Conservation (phyloP, 352 stramenopile species). For the Plasmopara halstedii region DNA sequence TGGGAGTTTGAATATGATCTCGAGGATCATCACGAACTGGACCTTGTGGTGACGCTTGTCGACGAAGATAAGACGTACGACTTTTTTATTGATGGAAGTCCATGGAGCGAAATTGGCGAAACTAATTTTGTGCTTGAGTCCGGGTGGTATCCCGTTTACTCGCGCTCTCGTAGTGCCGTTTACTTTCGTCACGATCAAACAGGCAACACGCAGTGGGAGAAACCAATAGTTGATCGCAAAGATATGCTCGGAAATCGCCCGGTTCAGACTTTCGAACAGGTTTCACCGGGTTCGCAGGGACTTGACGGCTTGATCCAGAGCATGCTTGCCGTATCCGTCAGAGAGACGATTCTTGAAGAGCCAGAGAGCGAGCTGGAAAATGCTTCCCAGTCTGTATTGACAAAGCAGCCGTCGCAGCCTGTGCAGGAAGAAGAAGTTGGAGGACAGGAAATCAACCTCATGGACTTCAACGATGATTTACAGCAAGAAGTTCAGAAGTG, state of each 20-base stretch:
- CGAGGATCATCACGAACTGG: conserved; percentile 60
- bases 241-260: conserved; percentile 27
- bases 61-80: conserved; percentile 62
- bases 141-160: conserved; percentile 73
- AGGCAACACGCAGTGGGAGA: conserved; percentile 69
- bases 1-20: conserved; percentile 74
- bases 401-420: conserved; percentile 23
- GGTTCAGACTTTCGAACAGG: conserved; percentile 23
- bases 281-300: conserved; percentile 25
- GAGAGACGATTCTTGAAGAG: conserved; percentile 17
- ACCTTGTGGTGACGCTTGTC: conserved; percentile 56
- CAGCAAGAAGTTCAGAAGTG: conserved; percentile 21
- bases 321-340: conserved; percentile 11
- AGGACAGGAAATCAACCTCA: conserved; percentile 39
- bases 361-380: conserved; percentile 20
- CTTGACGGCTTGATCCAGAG: conserved; percentile 21
- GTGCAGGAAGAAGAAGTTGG: conserved; percentile 25
- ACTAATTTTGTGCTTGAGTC: conserved; percentile 79
- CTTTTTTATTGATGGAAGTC: conserved; percentile 66
- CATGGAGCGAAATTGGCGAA: conserved; percentile 62
- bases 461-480: conserved; percentile 60
- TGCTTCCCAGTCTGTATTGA: conserved; percentile 11
- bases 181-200: conserved; percentile 70
- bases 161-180: conserved; percentile 53
- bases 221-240: conserved; percentile 52